Conservation (phyloP, 306 rosid genomes). For the Prunus fruticosa region DNA sequence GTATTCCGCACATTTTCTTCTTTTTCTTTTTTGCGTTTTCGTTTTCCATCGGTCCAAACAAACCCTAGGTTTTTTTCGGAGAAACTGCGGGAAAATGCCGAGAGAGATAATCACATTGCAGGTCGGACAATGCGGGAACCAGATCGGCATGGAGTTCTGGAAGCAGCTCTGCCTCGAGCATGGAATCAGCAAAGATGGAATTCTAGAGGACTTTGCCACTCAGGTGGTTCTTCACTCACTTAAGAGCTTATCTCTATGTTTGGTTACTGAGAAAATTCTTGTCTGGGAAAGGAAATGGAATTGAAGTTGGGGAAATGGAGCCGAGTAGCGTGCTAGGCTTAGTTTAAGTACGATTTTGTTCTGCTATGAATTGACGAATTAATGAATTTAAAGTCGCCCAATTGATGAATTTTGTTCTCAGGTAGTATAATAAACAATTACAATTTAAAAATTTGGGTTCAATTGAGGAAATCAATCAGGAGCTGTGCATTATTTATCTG, state of each 20-base stretch:
- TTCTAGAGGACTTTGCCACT: conserved; percentile 97
- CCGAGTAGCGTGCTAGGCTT: neutral
- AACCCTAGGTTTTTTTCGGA: conserved; percentile 54
- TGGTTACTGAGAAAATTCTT: conserved; percentile 10
- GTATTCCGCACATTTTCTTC: too few relatives aligned
- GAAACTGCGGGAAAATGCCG: conserved; percentile 58
- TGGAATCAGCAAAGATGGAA: conserved; percentile 96
- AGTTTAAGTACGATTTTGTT: neutral
- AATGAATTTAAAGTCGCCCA: neutral
- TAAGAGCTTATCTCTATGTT: neutral
- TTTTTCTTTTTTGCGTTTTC: too few relatives aligned
- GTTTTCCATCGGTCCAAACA: neutral
- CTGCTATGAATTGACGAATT: neutral
- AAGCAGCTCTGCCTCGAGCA: conserved; percentile 98
- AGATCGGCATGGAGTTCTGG: conserved; percentile 99
- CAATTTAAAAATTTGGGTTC: neutral
- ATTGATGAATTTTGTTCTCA: neutral
- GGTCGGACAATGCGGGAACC: conserved; percentile 99
- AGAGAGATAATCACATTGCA: conserved; percentile 92
- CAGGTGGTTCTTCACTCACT: conserved; percentile 63
- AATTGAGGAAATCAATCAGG: neutral
- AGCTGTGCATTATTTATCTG: neutral
- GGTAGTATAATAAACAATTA: neutral
- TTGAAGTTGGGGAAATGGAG: neutral
- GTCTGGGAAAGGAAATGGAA: neutral